Base-by-base conservation (phyloP, 2,329 filamentous ascomycete species). In the Alternaria brassicicola region DNA sequence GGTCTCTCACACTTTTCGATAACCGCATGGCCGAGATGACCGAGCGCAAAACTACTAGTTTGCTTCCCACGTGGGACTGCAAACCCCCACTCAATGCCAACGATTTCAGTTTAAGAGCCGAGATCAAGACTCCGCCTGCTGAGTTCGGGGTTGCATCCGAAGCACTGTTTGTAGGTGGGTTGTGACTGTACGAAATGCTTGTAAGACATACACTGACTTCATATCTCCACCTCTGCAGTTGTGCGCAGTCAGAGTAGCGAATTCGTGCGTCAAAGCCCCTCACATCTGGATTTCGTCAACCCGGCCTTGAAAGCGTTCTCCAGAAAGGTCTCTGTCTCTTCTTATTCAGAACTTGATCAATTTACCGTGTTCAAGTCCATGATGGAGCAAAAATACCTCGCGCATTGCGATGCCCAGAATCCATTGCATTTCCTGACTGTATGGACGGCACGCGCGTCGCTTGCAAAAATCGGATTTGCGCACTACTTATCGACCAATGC, bases 1-100 rank as follows among this genome's bases (percentile, higher is more conserved):
- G 85, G 78, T 84, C 87, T 53, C 79, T 89, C 10, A 73, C 86
- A 12, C 78, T 86, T 2, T 80, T 88, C 7, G 87, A 89, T 59
- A 74, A 81, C 41, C 81, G 84, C 4, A 82, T 78, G 83, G 25
- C 79, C 79, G 17, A 82, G 84, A 43, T 82, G 13, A 81, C 84
- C 1, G 84, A 86, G 62, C 79, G 84, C 55, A 80, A 82, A 7
- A 82, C 83, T 13, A 47, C 62, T n/a, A 64, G 80, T 75, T 15
- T 79, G 81, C 25, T 84, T 83, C 71, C 71, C 1, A 65, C 58
- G 78, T 72, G 81, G 72, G 81, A 84, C 64, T 85, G 83, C 77
- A 73, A 72, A 4, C 67, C 81, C 6, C 84, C 84, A 0, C 76
- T 80, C 6, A 84, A 85, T 51, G 73, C 86, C 39, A 80, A 86